phyloP scores from a whole-genome alignment of 805 yeast genomes.

The Kodamaea laetipori region DNA sequence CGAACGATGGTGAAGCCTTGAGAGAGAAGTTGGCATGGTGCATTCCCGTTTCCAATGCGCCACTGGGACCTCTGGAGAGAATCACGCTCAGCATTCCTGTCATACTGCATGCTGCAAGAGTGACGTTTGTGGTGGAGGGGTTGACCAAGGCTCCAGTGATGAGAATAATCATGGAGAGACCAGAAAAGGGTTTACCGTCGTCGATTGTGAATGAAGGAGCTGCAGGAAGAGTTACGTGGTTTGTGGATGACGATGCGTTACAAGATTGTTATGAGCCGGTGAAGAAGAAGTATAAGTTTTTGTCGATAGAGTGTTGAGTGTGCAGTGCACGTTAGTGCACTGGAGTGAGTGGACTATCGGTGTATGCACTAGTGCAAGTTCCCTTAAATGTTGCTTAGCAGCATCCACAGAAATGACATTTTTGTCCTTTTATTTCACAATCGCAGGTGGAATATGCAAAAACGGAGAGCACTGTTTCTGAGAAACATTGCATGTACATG shows the following conservation, averaged over 20 bases:
- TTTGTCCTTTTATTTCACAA: too few species aligned
- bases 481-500: too few species aligned
- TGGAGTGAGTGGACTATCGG: too few species aligned
- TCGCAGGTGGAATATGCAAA: too few species aligned
- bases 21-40: conserved; percentile 95
- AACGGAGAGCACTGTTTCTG: too few species aligned
- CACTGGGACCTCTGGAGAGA: conserved; percentile 82
- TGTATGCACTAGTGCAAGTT: too few species aligned
- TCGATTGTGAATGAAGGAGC: conserved; percentile 93
- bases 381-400: too few species aligned
- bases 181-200: conserved; percentile 94
- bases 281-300: conserved; percentile 68
- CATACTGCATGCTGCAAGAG: conserved; percentile 88
- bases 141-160: conserved; percentile 91
- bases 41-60: conserved; percentile 88
- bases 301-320: conserved; percentile 32
- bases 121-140: conserved; percentile 95
- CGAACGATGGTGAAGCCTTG: conserved; percentile 78
- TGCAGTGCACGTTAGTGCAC: too few species aligned
- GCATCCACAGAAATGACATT: too few species aligned
- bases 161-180: conserved; percentile 91
- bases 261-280: conserved; percentile 71
- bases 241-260: conserved; percentile 92
- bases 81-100: conserved; percentile 93
- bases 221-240: conserved; percentile 97